Evolutionary conservation across 805 yeast genomes (phyloP).

Genomic region (Pichia phayaonensis): DNA sequence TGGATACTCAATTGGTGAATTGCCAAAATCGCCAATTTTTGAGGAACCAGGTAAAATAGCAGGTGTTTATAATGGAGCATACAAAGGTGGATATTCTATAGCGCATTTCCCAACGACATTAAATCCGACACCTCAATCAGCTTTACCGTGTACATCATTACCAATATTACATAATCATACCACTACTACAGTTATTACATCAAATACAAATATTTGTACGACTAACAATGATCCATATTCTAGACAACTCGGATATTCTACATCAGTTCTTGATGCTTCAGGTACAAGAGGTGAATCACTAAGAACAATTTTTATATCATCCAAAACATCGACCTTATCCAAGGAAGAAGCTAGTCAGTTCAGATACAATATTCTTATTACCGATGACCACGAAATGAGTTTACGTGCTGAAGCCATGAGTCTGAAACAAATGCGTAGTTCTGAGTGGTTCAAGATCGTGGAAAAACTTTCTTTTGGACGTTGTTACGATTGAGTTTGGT

Average conservation of each 20-base stretch:
- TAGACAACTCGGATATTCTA: not conserved
- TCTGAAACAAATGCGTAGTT: slow-evolving; percentile 46
- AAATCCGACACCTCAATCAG: not conserved
- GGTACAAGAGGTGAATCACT: slow-evolving; percentile 9
- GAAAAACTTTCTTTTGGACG: slow-evolving; percentile 40
- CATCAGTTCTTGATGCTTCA: not conserved
- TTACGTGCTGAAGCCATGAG: slow-evolving; percentile 55
- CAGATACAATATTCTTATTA: slow-evolving; percentile 53
- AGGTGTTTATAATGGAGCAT: slow-evolving; percentile 11
- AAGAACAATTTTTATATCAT: slow-evolving; percentile 5
- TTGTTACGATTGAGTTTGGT: slow-evolving; percentile 38
- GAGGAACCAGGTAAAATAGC: slow-evolving; percentile 10
- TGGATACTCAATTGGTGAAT: slow-evolving; percentile 14
- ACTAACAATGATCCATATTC: not conserved
- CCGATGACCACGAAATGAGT: slow-evolving; percentile 71
- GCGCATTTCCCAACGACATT: not conserved
- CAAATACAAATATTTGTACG: not conserved
- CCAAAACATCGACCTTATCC: slow-evolving; percentile 17
- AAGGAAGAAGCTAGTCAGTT: slow-evolving; percentile 35
- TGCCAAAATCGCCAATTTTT: slow-evolving; percentile 7
- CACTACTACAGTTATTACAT: not conserved
- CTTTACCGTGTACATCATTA: not conserved
- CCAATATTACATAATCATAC: not conserved
- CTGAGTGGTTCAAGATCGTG: slow-evolving; percentile 49
- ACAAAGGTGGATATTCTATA: slow-evolving; percentile 9